phyloP scores from a whole-genome alignment of 2,329 filamentous ascomycete genomes.

The Acephala macrosclerotiorum region DNA sequence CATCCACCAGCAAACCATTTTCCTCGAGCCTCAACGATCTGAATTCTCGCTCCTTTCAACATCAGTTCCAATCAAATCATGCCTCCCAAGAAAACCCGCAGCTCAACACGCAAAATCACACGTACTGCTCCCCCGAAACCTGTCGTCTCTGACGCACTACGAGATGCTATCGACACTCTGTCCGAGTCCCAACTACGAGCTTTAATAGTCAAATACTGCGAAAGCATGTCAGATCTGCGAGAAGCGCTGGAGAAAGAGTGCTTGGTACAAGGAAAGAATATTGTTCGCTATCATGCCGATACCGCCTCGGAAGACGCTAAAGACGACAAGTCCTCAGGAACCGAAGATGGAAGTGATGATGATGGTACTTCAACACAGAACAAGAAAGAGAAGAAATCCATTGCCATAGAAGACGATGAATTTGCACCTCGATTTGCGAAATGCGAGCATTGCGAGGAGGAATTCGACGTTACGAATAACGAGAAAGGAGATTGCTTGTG shows the following conservation, averaged over 20 bases:
- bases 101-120: background rate
- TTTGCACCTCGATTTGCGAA: conserved; percentile 13
- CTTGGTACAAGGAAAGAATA: conserved; percentile 6
- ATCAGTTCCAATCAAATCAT: background rate
- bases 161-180: background rate
- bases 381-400: background rate
- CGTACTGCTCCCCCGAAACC: background rate
- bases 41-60: background rate
- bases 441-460: conserved; percentile 25
- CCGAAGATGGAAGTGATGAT: background rate
- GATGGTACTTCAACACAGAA: background rate
- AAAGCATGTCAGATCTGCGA: conserved; percentile 3
- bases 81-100: background rate
- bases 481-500: conserved; percentile 19
- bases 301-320: conserved; percentile 16
- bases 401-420: background rate
- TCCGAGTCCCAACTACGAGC: background rate
- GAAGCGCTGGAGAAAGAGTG: background rate
- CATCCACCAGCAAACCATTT: background rate
- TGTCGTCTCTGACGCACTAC: background rate
- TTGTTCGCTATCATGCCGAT: conserved; percentile 18
- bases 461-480: conserved; percentile 25
- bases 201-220: background rate
- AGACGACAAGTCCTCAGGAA: background rate
- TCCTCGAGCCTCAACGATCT: background rate